Percentiles rank a stretch among this genome's conserved stretches.
Conservation (phyloP, 495 filamentous ascomycete genomes). For the Penicillium canescens region DNA sequence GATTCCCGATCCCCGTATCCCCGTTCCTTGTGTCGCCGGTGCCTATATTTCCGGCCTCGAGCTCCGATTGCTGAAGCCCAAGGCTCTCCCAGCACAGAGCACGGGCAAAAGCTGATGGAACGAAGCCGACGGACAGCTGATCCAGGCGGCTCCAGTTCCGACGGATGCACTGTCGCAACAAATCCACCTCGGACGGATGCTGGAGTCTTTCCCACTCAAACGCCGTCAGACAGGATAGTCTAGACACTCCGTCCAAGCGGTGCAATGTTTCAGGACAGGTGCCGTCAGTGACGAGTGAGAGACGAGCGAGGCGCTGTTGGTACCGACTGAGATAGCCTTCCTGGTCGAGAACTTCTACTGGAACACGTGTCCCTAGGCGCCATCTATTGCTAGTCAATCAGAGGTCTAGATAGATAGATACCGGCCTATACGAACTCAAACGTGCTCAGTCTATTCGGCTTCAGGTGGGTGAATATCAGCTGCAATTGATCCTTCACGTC, state of each 20-base stretch:
- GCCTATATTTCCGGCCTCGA: not conserved
- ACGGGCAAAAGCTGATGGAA: not conserved
- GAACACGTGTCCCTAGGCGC: conserved; percentile 10
- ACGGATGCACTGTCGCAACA: conserved; percentile 3
- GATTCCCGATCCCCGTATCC: too few relatives aligned
- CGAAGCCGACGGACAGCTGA: conserved; percentile 3
- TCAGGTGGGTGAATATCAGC: not conserved
- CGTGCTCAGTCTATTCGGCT: conserved; percentile 2
- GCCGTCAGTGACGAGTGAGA: conserved; percentile 9
- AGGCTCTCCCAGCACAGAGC: not conserved
- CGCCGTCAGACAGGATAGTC: not conserved
- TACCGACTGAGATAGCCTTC: conserved; percentile 2
- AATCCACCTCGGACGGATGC: conserved; percentile 6
- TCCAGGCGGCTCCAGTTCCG: not conserved
- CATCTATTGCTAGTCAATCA: conserved; percentile 7
- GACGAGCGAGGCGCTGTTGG: not conserved
- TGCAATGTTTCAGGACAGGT: conserved; percentile 4
- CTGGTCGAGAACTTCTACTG: not conserved
- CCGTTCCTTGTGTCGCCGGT: too few relatives aligned
- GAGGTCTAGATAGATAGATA: not conserved
- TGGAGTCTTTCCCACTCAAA: conserved; percentile 12
- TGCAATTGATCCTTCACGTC: conserved; percentile 10
- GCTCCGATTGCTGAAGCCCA: not conserved
- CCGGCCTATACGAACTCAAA: conserved; percentile 1
- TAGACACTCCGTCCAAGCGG: not conserved